Percentiles rank a stretch among this genome's conserved stretches.
These are phyloP conservation scores for Penicillium bovifimosum DNA, from an alignment of 495 filamentous ascomycete genomes.

Conservation along the genomic window DNA sequence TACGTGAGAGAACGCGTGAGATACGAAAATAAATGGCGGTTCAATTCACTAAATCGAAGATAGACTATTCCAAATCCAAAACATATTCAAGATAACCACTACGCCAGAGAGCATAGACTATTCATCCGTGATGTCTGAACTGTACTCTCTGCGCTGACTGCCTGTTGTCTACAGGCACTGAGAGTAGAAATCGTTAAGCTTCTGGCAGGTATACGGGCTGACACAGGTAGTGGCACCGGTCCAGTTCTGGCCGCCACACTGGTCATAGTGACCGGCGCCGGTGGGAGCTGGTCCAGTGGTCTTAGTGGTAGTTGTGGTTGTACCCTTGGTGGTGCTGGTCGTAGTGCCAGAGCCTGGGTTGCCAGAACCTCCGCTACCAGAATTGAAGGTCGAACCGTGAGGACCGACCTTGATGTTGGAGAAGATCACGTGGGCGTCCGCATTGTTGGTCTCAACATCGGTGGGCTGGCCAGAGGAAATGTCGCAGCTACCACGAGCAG, in stretches of 20 bases:
- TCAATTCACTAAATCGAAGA: background rate
- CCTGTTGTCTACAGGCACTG: constrained; percentile 35
- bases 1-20: background rate
- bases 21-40: background rate
- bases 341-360: constrained; percentile 10
- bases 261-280: constrained; percentile 33
- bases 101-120: background rate
- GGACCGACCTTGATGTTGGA: constrained; percentile 67
- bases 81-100: background rate
- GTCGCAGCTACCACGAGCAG: constrained; percentile 63
- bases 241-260: constrained; percentile 48
- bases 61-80: background rate
- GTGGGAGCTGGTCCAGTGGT: constrained; percentile 16
- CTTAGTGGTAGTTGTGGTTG: constrained; percentile 14
- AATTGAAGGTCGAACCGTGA: constrained; percentile 55
- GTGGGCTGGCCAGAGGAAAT: constrained; percentile 56
- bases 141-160: background rate
- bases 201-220: constrained; percentile 33
- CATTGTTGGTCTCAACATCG: constrained; percentile 50
- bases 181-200: constrained; percentile 38
- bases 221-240: constrained; percentile 45
- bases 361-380: background rate
- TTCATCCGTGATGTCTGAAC: background rate
- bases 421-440: constrained; percentile 57
- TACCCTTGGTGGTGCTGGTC: constrained; percentile 3